phyloP scores from a whole-genome alignment of 345 rosid genomes.

The Streptanthus diversifolius region DNA sequence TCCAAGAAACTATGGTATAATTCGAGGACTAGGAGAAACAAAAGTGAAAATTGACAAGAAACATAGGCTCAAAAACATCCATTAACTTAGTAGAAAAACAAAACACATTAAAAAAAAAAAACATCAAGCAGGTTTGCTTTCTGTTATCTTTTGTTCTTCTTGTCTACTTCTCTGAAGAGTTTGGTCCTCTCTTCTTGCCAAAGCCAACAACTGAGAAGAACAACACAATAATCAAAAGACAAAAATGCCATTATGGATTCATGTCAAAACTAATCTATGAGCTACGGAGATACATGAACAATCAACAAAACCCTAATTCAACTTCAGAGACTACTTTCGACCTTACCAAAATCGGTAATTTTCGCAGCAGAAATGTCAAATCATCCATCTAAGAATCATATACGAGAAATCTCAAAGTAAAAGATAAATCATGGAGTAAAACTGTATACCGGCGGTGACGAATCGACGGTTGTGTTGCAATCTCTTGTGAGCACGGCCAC shows the following conservation, averaged over 20 bases:
- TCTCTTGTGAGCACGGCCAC: constrained; percentile 18
- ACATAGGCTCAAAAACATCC: too few species aligned
- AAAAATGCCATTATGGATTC: too few species aligned
- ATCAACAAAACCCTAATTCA: not conserved
- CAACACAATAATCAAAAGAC: not conserved
- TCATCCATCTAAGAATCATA: not conserved
- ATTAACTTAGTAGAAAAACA: too few species aligned
- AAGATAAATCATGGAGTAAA: not conserved
- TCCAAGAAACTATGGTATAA: too few species aligned
- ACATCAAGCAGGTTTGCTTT: too few species aligned
- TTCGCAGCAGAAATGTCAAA: not conserved
- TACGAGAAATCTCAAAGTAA: not conserved
- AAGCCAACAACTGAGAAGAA: constrained; percentile 7
- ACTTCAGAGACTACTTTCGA: not conserved
- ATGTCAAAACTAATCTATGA: not conserved
- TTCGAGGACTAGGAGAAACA: too few species aligned
- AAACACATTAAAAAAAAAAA: too few species aligned
- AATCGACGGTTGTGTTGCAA: constrained; percentile 16
- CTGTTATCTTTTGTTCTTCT: too few species aligned
- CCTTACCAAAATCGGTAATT: too few species aligned
- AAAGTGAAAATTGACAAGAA: too few species aligned
- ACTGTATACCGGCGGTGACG: constrained; percentile 18
- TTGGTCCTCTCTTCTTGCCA: constrained; percentile 20
- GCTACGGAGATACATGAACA: not conserved
- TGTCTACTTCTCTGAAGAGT: constrained; percentile 9